Conservation (phyloP, 2,329 filamentous ascomycete genomes). For the Lachnellula cervina region DNA sequence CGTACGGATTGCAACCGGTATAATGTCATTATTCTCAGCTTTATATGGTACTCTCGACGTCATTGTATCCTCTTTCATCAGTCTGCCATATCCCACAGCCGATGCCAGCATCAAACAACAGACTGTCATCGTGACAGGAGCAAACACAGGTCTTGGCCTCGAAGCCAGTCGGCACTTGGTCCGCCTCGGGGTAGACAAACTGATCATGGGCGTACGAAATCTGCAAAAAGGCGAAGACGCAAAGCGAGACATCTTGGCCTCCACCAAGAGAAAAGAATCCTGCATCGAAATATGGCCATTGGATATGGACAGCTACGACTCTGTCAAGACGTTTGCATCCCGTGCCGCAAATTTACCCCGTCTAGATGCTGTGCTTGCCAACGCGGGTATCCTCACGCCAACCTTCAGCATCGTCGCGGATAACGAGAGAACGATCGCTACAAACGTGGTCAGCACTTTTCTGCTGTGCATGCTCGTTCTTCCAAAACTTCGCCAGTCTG, state of each 20-base stretch:
- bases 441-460: constrained; percentile 30
- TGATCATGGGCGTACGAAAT: constrained; percentile 40
- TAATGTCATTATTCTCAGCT: too few species aligned
- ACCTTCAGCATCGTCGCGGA: constrained; percentile 15
- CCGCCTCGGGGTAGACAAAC: constrained; percentile 30
- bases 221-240: constrained; percentile 34
- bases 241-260: constrained; percentile 25
- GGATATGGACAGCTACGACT: constrained; percentile 15
- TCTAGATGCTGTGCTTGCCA: constrained; percentile 42
- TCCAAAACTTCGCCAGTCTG: constrained; percentile 23
- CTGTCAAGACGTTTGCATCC: constrained; percentile 14
- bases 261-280: neutral
- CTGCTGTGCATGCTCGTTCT: constrained; percentile 23
- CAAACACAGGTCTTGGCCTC: constrained; percentile 39
- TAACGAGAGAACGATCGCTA: constrained; percentile 16
- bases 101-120: constrained; percentile 19
- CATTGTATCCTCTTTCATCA: neutral
- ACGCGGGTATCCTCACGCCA: constrained; percentile 16
- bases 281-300: constrained; percentile 21
- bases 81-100: constrained; percentile 1
- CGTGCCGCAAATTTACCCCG: constrained; percentile 32
- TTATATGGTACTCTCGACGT: too few species aligned
- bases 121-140: constrained; percentile 38
- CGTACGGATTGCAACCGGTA: too few species aligned
- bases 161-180: constrained; percentile 35